Percentiles rank a stretch among this genome's conserved stretches.
These are phyloP conservation scores for Lasiodiplodia gonubiensis DNA, from an alignment of 2,329 filamentous ascomycete genomes.

Conservation along the genomic window DNA sequence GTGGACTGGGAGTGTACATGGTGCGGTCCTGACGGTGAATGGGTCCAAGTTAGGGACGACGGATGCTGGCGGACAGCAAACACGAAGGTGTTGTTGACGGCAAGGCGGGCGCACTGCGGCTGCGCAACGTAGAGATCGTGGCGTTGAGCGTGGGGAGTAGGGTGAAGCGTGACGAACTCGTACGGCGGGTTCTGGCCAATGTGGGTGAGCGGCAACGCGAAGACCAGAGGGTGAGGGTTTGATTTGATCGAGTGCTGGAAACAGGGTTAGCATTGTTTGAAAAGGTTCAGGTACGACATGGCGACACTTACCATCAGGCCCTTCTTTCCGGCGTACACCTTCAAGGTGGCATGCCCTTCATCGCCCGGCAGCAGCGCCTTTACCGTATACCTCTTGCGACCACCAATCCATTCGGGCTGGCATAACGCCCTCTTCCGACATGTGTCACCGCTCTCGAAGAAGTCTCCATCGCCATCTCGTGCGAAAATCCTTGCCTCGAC, in stretches of 20 bases:
- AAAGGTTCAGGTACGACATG: background rate
- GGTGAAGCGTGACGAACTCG: slow-evolving; percentile 90
- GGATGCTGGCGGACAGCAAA: slow-evolving; percentile 95
- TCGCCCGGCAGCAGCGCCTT: slow-evolving; percentile 92
- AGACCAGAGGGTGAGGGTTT: slow-evolving; percentile 88
- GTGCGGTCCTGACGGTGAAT: slow-evolving; percentile 37
- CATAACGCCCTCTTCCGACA: slow-evolving; percentile 85
- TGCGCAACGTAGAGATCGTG: slow-evolving; percentile 97
- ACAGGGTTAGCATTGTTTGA: slow-evolving; percentile 22
- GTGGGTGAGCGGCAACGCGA: slow-evolving; percentile 88
- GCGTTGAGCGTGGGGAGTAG: slow-evolving; percentile 94
- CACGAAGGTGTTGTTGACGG: slow-evolving; percentile 96
- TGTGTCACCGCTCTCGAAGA: slow-evolving; percentile 88
- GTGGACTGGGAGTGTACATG: slow-evolving; percentile 40
- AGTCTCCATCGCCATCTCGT: slow-evolving; percentile 84
- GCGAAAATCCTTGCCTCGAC: slow-evolving; percentile 84
- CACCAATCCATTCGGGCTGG: slow-evolving; percentile 88
- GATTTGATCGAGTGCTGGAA: slow-evolving; percentile 83
- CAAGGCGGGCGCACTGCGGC: slow-evolving; percentile 86
- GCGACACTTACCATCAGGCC: slow-evolving; percentile 73
- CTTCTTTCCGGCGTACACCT: slow-evolving; percentile 90
- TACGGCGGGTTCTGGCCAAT: slow-evolving; percentile 92
- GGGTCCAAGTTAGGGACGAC: slow-evolving; percentile 57
- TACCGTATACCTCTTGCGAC: slow-evolving; percentile 87
- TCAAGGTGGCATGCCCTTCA: slow-evolving; percentile 84